Evolutionary conservation across 2,329 filamentous ascomycete species (phyloP).

Genomic region (Whalleya microplaca): DNA sequence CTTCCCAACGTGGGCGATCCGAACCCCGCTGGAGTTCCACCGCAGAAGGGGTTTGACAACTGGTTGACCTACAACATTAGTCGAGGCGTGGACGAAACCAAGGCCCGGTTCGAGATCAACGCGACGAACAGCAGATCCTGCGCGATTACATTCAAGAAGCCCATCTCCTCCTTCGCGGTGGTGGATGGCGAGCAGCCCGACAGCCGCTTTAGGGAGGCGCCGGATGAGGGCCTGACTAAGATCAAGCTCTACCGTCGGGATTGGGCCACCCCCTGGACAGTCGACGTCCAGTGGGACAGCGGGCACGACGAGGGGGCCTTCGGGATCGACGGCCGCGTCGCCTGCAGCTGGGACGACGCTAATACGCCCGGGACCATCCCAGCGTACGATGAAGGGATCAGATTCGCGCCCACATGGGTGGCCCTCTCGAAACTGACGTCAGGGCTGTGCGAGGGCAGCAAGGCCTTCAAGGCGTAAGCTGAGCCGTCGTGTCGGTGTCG

Average conservation of each 20-base stretch:
- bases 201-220: slow-evolving; percentile 66
- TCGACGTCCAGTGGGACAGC: slow-evolving; percentile 69
- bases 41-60: slow-evolving; percentile 48
- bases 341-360: slow-evolving; percentile 87
- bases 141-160: slow-evolving; percentile 70
- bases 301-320: slow-evolving; percentile 38
- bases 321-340: slow-evolving; percentile 64
- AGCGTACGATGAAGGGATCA: slow-evolving; percentile 77
- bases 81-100: slow-evolving; percentile 43
- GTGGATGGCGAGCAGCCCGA: slow-evolving; percentile 62
- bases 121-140: slow-evolving; percentile 81
- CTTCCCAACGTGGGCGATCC: slow-evolving; percentile 64
- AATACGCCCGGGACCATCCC: slow-evolving; percentile 75
- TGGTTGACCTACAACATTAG: slow-evolving; percentile 71
- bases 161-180: slow-evolving; percentile 68
- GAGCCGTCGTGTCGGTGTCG: background rate
- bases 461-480: slow-evolving; percentile 62
- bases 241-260: slow-evolving; percentile 82
- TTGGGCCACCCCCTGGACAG: slow-evolving; percentile 76
- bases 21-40: slow-evolving; percentile 44
- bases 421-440: slow-evolving; percentile 75
- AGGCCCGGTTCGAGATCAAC: slow-evolving; percentile 66
- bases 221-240: slow-evolving; percentile 65
- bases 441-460: slow-evolving; percentile 81
- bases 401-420: slow-evolving; percentile 80